Percentiles rank a stretch among this genome's conserved stretches.
These are phyloP conservation scores for Gonapodya prolifera DNA, from an alignment of 192 early-diverging fungal species.

Conservation along the genomic window DNA sequence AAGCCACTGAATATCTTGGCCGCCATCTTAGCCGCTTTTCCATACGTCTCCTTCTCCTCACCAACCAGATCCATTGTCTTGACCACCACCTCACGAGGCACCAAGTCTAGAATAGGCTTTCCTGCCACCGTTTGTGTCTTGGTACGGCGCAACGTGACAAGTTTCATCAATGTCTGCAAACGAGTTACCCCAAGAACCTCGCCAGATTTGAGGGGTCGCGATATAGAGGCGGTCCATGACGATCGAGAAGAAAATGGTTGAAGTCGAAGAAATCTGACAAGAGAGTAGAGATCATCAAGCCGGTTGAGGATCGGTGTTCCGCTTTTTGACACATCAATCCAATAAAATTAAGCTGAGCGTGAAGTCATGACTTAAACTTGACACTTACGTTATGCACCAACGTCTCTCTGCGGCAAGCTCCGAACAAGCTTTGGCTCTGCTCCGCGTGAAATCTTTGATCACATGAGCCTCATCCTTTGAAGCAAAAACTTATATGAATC, in stretches of 20 bases:
- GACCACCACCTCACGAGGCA: slow-evolving; percentile 43
- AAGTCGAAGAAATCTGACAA: slow-evolving; percentile 68
- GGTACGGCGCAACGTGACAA: slow-evolving; percentile 70
- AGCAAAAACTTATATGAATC: neutral
- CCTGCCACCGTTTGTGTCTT: slow-evolving; percentile 63
- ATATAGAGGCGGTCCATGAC: slow-evolving; percentile 69
- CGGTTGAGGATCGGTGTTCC: slow-evolving; percentile 85
- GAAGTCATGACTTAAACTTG: neutral
- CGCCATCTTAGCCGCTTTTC: slow-evolving; percentile 50
- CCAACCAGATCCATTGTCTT: slow-evolving; percentile 48
- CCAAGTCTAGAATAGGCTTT: slow-evolving; percentile 64
- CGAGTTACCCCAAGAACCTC: slow-evolving; percentile 19
- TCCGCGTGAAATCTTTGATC: slow-evolving; percentile 70
- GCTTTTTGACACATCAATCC: slow-evolving; percentile 3
- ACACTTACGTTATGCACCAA: slow-evolving; percentile 67
- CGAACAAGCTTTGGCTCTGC: slow-evolving; percentile 57
- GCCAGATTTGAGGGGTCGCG: slow-evolving; percentile 48
- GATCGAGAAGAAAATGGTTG: slow-evolving; percentile 40
- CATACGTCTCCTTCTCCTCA: slow-evolving; percentile 56
- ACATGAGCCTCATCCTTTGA: slow-evolving; percentile 76
- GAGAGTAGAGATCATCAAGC: slow-evolving; percentile 73
- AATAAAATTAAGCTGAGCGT: neutral
- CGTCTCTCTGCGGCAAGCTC: slow-evolving; percentile 50
- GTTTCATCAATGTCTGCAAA: slow-evolving; percentile 60
- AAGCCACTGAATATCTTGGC: slow-evolving; percentile 47